These are phyloP conservation scores for Mucor mucedo DNA, from an alignment of 371 early-diverging fungal species.

Conservation along the genomic window DNA sequence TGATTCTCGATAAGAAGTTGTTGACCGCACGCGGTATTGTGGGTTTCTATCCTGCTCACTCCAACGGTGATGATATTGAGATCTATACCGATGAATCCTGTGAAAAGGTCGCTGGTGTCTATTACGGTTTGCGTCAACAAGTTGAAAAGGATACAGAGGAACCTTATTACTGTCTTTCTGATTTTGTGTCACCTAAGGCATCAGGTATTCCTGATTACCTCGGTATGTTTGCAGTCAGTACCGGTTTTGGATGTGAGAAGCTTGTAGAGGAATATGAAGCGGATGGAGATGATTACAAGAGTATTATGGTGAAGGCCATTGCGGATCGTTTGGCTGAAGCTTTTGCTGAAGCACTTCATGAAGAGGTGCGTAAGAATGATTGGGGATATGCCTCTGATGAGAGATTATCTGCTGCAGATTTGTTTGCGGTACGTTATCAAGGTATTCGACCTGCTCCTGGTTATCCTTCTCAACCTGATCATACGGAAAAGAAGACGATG, in stretches of 20 bases:
- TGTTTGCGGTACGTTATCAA: conserved; percentile 88
- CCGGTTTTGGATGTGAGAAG: conserved; percentile 89
- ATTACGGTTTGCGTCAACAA: conserved; percentile 80
- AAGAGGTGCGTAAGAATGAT: conserved; percentile 78
- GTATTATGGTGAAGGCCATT: conserved; percentile 91
- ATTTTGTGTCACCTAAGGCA: conserved; percentile 85
- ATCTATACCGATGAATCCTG: conserved; percentile 76
- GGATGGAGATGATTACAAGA: conserved; percentile 85
- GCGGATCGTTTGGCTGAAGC: conserved; percentile 95
- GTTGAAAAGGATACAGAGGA: conserved; percentile 76
- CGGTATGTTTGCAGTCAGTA: conserved; percentile 90
- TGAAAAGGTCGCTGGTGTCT: conserved; percentile 66
- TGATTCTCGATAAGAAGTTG: conserved; percentile 72
- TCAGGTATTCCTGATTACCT: conserved; percentile 81
- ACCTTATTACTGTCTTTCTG: conserved; percentile 86
- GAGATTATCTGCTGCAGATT: conserved; percentile 71
- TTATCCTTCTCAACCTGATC: conserved; percentile 89
- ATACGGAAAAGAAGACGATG: conserved; percentile 90
- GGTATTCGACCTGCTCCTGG: conserved; percentile 95
- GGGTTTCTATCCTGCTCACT: conserved; percentile 89
- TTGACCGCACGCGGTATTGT: conserved; percentile 78
- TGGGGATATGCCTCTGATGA: conserved; percentile 91
- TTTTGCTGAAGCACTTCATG: conserved; percentile 87
- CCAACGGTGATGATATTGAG: conserved; percentile 87
- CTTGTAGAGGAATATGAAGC: conserved; percentile 72